These are phyloP conservation scores for Plasmodium inui DNA, from an alignment of 169 alveolate genomes.

Conservation along the genomic window DNA sequence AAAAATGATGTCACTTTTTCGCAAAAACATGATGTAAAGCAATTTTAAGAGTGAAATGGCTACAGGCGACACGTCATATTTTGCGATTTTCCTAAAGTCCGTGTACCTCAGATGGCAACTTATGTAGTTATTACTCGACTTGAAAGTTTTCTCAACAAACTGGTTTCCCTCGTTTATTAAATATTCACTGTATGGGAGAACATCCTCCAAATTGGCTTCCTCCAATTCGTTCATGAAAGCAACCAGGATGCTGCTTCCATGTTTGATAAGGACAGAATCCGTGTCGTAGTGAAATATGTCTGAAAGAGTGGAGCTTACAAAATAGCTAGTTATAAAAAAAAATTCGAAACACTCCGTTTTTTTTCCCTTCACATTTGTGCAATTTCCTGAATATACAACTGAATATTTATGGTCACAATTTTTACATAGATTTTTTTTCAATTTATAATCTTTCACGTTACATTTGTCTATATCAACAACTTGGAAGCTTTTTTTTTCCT, in stretches of 20 bases:
- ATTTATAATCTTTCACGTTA: background rate
- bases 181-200: slow-evolving; percentile 40
- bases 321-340: slow-evolving; percentile 28
- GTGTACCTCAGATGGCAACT: slow-evolving; percentile 61
- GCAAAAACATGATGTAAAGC: slow-evolving; percentile 48
- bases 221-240: slow-evolving; percentile 62
- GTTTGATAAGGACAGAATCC: slow-evolving; percentile 32
- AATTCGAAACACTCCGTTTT: slow-evolving; percentile 13
- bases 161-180: slow-evolving; percentile 37
- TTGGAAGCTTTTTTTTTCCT: background rate
- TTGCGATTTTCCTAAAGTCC: slow-evolving; percentile 35
- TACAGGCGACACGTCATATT: slow-evolving; percentile 44
- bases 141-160: slow-evolving; percentile 18
- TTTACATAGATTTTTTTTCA: slow-evolving; percentile 1
- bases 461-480: slow-evolving; percentile 17
- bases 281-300: slow-evolving; percentile 17
- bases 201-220: slow-evolving; percentile 58
- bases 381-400: slow-evolving; percentile 60
- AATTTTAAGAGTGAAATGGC: slow-evolving; percentile 22
- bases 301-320: background rate
- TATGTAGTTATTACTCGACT: slow-evolving; percentile 20
- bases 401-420: slow-evolving; percentile 57
- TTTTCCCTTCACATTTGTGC: slow-evolving; percentile 51
- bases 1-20: slow-evolving; percentile 20
- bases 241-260: slow-evolving; percentile 41